phyloP scores from a whole-genome alignment of 139 green algal species.

The Spirogloea muscicola region DNA sequence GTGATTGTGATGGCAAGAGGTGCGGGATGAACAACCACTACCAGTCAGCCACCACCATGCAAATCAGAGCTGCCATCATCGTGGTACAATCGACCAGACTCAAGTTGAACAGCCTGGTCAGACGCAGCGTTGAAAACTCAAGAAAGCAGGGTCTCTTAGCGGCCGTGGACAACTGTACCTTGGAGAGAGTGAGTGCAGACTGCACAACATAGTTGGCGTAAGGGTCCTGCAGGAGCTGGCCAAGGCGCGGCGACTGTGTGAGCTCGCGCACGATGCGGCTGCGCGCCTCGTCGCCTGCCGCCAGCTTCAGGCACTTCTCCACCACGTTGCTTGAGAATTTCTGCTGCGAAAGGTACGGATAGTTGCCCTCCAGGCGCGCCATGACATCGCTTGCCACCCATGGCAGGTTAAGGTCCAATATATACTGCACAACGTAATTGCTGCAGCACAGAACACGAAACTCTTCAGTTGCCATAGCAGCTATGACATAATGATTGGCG shows the following conservation, averaged over 20 bases:
- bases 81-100: no score
- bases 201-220: constrained; percentile 95
- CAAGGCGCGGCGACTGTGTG: constrained; percentile 63
- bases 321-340: constrained; percentile 99
- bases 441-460: no score
- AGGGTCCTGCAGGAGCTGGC: constrained; percentile 74
- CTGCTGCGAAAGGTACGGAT: constrained; percentile 80
- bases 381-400: constrained; percentile 76
- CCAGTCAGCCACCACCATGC: no score
- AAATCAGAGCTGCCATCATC: no score
- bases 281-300: constrained; percentile 63
- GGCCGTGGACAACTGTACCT: no score
- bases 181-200: constrained; percentile 47
- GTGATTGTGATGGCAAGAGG: no score
- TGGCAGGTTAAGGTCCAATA: constrained; percentile 86
- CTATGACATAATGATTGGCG: no score
- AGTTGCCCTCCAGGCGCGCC: constrained; percentile 71
- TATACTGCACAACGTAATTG: constrained; percentile 99
- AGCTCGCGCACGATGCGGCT: constrained; percentile 83
- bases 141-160: no score
- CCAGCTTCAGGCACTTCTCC: constrained; percentile 96
- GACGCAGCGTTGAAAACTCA: no score
- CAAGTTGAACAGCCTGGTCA: no score
- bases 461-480: no score
- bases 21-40: no score